Conservation (phyloP, 208 protist genomes). For the Zelonia costaricensis region DNA sequence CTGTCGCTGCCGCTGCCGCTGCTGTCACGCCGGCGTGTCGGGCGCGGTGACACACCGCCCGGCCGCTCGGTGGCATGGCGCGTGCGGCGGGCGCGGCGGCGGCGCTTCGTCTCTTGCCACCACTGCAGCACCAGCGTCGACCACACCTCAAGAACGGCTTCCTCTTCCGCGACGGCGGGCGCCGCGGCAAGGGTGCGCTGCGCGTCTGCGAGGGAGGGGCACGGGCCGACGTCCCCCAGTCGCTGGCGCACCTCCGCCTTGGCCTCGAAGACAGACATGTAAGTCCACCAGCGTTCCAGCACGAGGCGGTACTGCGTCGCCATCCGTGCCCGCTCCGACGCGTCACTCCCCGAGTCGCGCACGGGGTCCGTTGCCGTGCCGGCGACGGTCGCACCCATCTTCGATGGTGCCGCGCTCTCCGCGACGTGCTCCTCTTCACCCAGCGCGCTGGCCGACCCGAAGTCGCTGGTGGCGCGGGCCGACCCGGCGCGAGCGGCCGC, state of each 20-base stretch:
- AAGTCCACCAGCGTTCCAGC: conserved; percentile 30
- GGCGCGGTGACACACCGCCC: neutral
- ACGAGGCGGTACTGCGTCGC: conserved; percentile 20
- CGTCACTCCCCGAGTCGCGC: neutral
- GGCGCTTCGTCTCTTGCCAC: conserved; percentile 32
- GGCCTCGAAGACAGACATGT: conserved; percentile 22
- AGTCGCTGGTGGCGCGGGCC: neutral
- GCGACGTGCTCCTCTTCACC: conserved; percentile 2
- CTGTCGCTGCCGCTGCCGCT: neutral
- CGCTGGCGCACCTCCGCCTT: conserved; percentile 21
- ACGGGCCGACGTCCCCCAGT: conserved; percentile 9
- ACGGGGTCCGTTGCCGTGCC: neutral
- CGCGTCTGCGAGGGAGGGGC: conserved; percentile 16
- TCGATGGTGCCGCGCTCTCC: neutral
- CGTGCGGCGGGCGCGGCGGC: conserved; percentile 12
- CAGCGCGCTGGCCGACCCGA: neutral
- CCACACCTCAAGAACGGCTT: conserved; percentile 24
- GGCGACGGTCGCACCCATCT: neutral
- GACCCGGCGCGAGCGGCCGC: neutral
- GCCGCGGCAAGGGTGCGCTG: conserved; percentile 6
- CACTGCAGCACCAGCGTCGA: conserved; percentile 19
- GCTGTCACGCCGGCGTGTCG: conserved; percentile 6
- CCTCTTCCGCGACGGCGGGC: neutral
- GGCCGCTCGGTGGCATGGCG: neutral
- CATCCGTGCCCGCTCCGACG: conserved; percentile 10